Conservation (phyloP, 23 red algal species). For the Chondrus crispus region DNA sequence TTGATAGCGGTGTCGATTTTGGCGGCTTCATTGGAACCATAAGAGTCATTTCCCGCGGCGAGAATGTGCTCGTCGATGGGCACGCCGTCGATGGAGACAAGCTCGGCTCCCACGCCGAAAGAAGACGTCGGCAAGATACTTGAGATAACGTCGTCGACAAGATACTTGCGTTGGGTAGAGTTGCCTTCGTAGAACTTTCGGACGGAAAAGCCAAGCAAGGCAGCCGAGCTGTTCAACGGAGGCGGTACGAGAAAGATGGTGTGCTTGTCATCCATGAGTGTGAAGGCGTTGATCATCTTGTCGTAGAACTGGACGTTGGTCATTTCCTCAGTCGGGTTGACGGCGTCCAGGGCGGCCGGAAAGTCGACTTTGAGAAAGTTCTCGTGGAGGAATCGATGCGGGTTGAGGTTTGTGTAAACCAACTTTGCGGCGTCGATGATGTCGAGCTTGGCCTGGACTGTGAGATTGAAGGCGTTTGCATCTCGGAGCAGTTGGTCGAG, state of each 20-base stretch:
- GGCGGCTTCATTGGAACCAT: background rate
- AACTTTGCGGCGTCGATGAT: background rate
- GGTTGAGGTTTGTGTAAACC: constrained; percentile 6
- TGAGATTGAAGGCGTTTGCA: too few relatives aligned
- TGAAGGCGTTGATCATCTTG: background rate
- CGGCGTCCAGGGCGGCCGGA: background rate
- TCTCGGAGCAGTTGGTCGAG: too few relatives aligned
- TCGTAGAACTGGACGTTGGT: constrained; percentile 9
- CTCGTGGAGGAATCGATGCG: background rate
- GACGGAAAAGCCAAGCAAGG: background rate
- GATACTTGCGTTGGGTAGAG: background rate
- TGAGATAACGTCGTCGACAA: background rate
- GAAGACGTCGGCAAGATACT: background rate
- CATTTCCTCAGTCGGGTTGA: background rate
- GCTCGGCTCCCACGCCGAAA: background rate
- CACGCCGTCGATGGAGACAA: background rate
- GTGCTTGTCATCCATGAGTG: constrained; percentile 4
- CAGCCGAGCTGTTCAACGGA: background rate
- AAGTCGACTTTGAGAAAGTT: background rate
- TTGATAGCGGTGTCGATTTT: background rate
- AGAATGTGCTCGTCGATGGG: background rate
- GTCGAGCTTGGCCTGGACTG: too few relatives aligned
- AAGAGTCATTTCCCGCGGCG: background rate
- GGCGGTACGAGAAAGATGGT: background rate
- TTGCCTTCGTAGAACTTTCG: background rate